Base-by-base conservation (phyloP, 768 basidiomycete species). In the Russula griseocarnosa region DNA sequence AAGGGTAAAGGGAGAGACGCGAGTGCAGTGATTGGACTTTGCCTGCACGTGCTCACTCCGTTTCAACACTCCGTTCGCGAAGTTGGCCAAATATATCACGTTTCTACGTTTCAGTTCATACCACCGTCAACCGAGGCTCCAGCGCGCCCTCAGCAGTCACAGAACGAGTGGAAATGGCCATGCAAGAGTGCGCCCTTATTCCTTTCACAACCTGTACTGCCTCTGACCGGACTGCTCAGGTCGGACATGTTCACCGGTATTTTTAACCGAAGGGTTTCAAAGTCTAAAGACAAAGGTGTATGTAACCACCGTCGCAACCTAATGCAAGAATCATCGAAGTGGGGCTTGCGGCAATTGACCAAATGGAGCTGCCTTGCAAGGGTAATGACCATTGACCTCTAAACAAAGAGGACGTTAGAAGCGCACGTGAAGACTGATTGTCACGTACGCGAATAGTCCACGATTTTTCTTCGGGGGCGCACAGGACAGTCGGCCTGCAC, bases 161-260 rank as follows among this genome's bases (percentile, higher is more conserved):
- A 58, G 89, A 90, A 66, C 87, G 90, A 71, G 86, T 98, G 71
- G 95, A 96, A 63, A 87, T 95, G 85, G 95, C 95, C 46, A 81
- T 93, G 28, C 92, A 94, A 61, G 94, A 98, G 88, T 92, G 70
- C 70, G 87, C 77, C 30, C 11, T 36, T 22, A 51, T 57, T 47
- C 11, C 20, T 36, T 54, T 60, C 66, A 58, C 51, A 5, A 4
- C 18, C 2, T 32, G 53, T 34, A 22, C 22, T 28, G 6, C 56
- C 55, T 53, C 53, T 67, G 50, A 57, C 55, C 60, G 67, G 44
- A 66, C 67, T 73, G 40, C 74, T 69, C 68, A 92, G 90, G 73
- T 80, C 98, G 69, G 94, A 98, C 76, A 96, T 96, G 77, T 87
- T 98, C 72, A 96, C 95, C 36, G 96, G 98, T 79, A 89, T 98